Conservation (phyloP, 345 rosid species). For the Ricinus communis region DNA sequence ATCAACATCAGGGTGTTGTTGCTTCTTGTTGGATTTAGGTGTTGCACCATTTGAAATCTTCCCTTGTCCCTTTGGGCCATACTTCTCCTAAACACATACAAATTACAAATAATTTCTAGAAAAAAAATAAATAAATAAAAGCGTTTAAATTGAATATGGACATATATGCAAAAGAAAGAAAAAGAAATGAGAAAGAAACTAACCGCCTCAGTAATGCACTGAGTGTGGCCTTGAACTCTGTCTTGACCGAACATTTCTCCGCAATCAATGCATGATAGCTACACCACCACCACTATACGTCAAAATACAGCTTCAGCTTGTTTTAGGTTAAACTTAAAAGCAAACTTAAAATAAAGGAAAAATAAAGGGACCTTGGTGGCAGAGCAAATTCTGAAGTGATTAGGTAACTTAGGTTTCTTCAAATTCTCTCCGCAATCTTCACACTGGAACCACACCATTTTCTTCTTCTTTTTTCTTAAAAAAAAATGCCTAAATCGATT, state of each 20-base stretch:
- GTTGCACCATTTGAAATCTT: slow-evolving; percentile 51
- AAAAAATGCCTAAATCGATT: neutral
- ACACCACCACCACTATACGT: neutral
- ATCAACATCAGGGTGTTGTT: slow-evolving; percentile 65
- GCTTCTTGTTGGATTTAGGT: slow-evolving; percentile 57
- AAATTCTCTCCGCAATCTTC: slow-evolving; percentile 91
- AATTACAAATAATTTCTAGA: neutral
- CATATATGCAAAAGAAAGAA: neutral
- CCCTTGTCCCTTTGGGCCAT: slow-evolving; percentile 82
- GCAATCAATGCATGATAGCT: slow-evolving; percentile 94
- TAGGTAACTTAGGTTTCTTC: slow-evolving; percentile 87
- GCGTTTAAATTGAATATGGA: neutral
- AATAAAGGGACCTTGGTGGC: slow-evolving; percentile 55
- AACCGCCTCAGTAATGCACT: slow-evolving; percentile 89
- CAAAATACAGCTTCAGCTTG: neutral
- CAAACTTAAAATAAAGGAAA: no score
- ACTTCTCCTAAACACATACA: slow-evolving; percentile 64
- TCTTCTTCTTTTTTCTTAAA: neutral
- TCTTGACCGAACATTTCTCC: slow-evolving; percentile 77
- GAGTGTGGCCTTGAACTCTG: slow-evolving; percentile 79
- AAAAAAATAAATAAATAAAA: neutral
- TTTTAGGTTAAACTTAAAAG: neutral
- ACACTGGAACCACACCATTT: slow-evolving; percentile 98
- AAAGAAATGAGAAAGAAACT: no score
- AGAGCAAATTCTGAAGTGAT: slow-evolving; percentile 81